phyloP scores from a whole-genome alignment of 495 filamentous ascomycete species.

The Aspergillus saccharolyticus region DNA sequence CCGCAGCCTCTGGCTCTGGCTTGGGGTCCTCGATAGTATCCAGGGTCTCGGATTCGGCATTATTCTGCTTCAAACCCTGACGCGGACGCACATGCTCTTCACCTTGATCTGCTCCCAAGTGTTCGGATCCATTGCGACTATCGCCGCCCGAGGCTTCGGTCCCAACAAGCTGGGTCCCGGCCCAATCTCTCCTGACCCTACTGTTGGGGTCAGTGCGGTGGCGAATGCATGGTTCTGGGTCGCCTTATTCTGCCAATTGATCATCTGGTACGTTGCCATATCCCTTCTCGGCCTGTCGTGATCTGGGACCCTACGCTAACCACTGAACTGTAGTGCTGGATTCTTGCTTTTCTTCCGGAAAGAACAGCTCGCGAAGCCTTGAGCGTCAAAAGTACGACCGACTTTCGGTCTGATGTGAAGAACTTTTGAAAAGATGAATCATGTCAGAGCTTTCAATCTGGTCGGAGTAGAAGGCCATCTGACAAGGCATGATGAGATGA shows the following conservation, averaged over 20 bases:
- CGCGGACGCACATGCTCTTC: slow-evolving; percentile 45
- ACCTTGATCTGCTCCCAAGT: slow-evolving; percentile 44
- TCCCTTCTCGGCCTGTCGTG: too few species aligned
- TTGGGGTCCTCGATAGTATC: slow-evolving; percentile 41
- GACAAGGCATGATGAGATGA: too few species aligned
- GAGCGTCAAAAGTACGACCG: too few species aligned
- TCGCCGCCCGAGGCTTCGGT: slow-evolving; percentile 38
- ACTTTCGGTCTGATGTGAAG: too few species aligned
- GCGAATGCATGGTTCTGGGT: slow-evolving; percentile 63
- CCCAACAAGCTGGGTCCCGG: slow-evolving; percentile 44
- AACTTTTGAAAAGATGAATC: too few species aligned
- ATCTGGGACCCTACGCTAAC: too few species aligned
- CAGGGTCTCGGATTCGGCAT: slow-evolving; percentile 50
- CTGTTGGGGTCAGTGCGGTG: slow-evolving; percentile 40
- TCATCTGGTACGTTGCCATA: slow-evolving; percentile 39
- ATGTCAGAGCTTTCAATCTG: too few species aligned
- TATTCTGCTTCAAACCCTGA: slow-evolving; percentile 46
- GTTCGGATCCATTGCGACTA: slow-evolving; percentile 45
- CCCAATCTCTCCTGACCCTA: slow-evolving; percentile 40
- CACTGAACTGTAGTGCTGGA: slow-evolving; percentile 30
- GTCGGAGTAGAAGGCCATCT: too few species aligned
- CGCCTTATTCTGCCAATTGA: slow-evolving; percentile 52
- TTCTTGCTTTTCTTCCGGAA: slow-evolving; percentile 66
- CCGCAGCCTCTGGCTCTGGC: slow-evolving; percentile 47
- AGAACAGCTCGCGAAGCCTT: slow-evolving; percentile 65